Evolutionary conservation across 352 stramenopile species (phyloP), one percentile per base, ranked within the genome.

Genomic region (Globisporangium nunn): DNA sequence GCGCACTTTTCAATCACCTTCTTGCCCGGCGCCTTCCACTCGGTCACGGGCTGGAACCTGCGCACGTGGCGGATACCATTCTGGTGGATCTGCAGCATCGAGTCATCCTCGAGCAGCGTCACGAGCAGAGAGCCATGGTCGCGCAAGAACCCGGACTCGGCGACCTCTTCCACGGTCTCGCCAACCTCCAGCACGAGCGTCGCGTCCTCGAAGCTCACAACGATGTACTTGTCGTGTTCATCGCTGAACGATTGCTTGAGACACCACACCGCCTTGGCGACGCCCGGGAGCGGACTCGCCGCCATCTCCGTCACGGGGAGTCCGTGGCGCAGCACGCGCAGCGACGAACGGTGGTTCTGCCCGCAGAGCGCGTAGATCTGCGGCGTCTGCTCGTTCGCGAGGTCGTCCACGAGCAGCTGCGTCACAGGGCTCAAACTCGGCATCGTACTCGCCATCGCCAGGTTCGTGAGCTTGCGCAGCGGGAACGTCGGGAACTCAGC

Each of bases 201-300:
- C 43, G 96, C 96, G 66, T 99, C 97, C 61, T 97, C 94, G 75
- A 99, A 99, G 50, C 91, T 98, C n/a, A 99, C 97, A 14, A 99
- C 93, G 67, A 99, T 99, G 67, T 98, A 99, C 64, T 91, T 91
- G 64, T 91, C 82, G 40, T 79, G 73, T 10, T 67, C 60, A 56
- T 91, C 79, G 15, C 70, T 61, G 50, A 88, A 88, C 7, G 80
- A 91, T 49, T 96, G 88, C 47, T 96, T 91, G 47, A 99, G 71
- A 18, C 95, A 98, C 79, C 95, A 99, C 10, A 99, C 93, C 1
- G 84, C 85, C 61, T 96, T 97, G 14, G 97, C 96, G 39, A 97
- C 82, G 52, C 96, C 96, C 3, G 96, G 96, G 11, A 99, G 71
- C 29, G 95, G 88, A 62, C 92, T 98, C 2, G 96, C 92, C 41